These are phyloP conservation scores for Microdochium paspali DNA, from an alignment of 2,329 filamentous ascomycete genomes.

Conservation along the genomic window DNA sequence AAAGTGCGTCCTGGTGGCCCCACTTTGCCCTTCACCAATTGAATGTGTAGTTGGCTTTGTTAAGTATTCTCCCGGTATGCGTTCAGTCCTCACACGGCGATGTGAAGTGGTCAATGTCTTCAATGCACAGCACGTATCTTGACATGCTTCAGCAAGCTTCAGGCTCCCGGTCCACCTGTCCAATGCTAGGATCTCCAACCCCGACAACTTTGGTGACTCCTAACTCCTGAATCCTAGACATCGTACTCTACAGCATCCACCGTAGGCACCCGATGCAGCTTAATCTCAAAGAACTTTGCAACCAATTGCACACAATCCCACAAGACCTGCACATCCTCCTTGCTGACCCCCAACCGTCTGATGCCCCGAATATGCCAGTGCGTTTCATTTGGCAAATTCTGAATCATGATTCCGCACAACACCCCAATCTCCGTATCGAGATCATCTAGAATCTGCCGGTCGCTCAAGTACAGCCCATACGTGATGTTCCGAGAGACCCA, in stretches of 20 bases:
- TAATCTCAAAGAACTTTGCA: constrained; percentile 11
- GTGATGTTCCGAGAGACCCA: constrained; percentile 46
- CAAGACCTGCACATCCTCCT: constrained; percentile 28
- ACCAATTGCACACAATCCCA: constrained; percentile 12
- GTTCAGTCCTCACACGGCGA: too few relatives aligned
- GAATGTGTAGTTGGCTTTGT: too few relatives aligned
- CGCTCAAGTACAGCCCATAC: constrained; percentile 48
- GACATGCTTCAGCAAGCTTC: too few relatives aligned
- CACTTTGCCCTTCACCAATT: too few relatives aligned
- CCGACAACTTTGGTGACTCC: too few relatives aligned
- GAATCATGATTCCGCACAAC: constrained; percentile 45
- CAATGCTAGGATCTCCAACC: too few relatives aligned
- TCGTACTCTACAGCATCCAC: constrained; percentile 17
- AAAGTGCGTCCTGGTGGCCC: background rate
- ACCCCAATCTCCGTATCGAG: constrained; percentile 46
- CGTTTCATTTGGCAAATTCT: constrained; percentile 42
- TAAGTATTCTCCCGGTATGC: too few relatives aligned
- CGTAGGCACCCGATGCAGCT: constrained; percentile 13
- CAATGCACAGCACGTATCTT: too few relatives aligned
- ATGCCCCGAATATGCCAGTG: constrained; percentile 45
- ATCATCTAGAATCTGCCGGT: constrained; percentile 42
- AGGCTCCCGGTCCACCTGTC: too few relatives aligned
- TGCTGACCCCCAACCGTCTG: constrained; percentile 34
- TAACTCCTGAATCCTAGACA: constrained; percentile 6
- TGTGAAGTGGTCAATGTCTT: too few relatives aligned